phyloP scores from a whole-genome alignment of 192 early-diverging fungal genomes.

The Linnemannia elongata region DNA sequence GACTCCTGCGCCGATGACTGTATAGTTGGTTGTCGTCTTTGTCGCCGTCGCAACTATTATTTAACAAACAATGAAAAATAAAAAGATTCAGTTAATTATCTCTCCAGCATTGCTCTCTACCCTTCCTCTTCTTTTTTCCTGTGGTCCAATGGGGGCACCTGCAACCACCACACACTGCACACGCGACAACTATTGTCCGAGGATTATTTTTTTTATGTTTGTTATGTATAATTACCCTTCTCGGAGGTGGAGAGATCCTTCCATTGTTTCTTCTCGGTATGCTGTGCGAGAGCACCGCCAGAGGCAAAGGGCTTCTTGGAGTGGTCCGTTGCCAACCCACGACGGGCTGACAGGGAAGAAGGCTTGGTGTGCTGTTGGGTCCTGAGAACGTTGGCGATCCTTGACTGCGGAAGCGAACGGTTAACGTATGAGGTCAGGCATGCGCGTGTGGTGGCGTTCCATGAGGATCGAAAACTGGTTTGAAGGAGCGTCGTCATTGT shows the following conservation, averaged over 20 bases:
- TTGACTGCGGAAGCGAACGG: not conserved
- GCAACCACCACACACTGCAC: not conserved
- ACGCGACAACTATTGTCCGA: not conserved
- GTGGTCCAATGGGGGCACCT: not conserved
- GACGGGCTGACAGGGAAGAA: not conserved
- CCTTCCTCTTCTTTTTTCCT: not conserved
- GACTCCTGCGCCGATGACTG: conserved; percentile 61
- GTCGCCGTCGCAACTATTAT: conserved; percentile 64
- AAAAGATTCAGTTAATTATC: not conserved
- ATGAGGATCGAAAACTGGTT: conserved; percentile 21
- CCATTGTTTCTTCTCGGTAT: conserved; percentile 59
- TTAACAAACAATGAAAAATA: not conserved
- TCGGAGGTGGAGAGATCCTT: conserved; percentile 63
- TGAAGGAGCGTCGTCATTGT: conserved; percentile 33
- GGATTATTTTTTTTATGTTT: not conserved
- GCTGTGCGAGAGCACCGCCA: conserved; percentile 33
- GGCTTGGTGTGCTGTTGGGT: conserved; percentile 30
- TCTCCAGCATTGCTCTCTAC: not conserved
- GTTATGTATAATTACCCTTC: conserved; percentile 49
- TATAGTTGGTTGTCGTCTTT: conserved; percentile 62
- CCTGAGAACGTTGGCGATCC: not conserved
- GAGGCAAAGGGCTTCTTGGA: conserved; percentile 23
- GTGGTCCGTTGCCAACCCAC: not conserved
- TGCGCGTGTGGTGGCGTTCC: conserved; percentile 28
- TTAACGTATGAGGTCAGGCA: not conserved